Evolutionary conservation across 441 rosid genomes (phyloP), one percentile per base, ranked within the genome.

Genomic region (Daphne laureola): DNA sequence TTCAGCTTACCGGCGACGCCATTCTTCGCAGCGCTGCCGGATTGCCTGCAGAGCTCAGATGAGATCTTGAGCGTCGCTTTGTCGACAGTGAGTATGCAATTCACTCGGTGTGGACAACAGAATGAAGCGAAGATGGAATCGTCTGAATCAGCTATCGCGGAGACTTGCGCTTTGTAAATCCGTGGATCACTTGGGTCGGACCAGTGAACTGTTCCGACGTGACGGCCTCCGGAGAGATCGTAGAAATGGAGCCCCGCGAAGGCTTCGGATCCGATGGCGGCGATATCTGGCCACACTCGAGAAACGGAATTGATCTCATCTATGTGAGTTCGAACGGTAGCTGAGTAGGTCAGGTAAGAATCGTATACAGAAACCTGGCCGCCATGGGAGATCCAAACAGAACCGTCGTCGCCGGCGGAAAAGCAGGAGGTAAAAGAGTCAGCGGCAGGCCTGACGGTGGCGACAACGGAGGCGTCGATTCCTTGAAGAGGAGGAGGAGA

Each of bases 301-400:
- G 74, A 58, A 17, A 88, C 75, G n/a, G 94, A 76, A 27, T 81
- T 72, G 68, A 88, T 70, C 40, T 81, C 82, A 2, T 60, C 79
- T 31, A 92, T 74, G 69, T 92, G 98, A 2, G 98, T 88, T 14
- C 96, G 94, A 16, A 81, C 68, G 27, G 96, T 78, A 52, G 70
- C 66, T 18, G 78, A 47, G 52, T 82, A 92, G 8, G 68, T 51
- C 23, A 92, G 80, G 46, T 73, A 81, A 74, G 87, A 76, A 57
- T 92, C 96, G 62, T 86, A 92, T 41, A 77, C 63, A 14, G 98
- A 92, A 45, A 92, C 69, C 68, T 82, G 94, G 36, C 98, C 98
- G 0, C 96, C 96, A 57, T 92, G 98, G 17, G 94, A 95, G 17
- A 88, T 75, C 86, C 90, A 89, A 18, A 92, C 17, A 12, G 96